phyloP scores from a whole-genome alignment of 192 early-diverging fungal genomes.

The Lunasporangiospora selenospora region DNA sequence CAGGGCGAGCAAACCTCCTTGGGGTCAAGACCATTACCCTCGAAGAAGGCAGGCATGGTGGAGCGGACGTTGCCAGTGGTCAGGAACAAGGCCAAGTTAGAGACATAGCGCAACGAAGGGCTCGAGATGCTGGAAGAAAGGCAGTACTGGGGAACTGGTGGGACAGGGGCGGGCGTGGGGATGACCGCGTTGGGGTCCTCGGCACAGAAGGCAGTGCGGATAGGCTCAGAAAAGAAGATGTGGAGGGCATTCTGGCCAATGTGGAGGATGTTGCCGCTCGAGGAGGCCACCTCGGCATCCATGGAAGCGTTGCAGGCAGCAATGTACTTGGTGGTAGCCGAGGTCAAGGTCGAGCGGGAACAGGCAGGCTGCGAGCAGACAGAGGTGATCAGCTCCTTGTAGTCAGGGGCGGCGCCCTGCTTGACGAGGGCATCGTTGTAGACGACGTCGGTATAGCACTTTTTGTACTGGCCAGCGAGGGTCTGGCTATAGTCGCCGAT shows the following conservation, averaged over 20 bases:
- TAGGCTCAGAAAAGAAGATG: conserved; percentile 36
- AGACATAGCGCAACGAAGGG: conserved; percentile 20
- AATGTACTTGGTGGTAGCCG: conserved; percentile 31
- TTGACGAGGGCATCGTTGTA: conserved; percentile 27
- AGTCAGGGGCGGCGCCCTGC: conserved; percentile 14
- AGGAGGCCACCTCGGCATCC: conserved; percentile 8
- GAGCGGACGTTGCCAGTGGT: conserved; percentile 26
- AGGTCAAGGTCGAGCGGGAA: conserved; percentile 7
- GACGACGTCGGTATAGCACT: conserved; percentile 37
- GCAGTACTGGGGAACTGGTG: conserved; percentile 18
- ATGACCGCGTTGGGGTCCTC: conserved; percentile 15
- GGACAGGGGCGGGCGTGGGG: background rate
- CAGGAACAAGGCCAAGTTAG: conserved; percentile 24
- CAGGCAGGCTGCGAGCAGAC: conserved; percentile 32
- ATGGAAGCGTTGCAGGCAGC: conserved; percentile 32
- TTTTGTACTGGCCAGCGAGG: conserved; percentile 14
- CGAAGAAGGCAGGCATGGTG: conserved; percentile 20
- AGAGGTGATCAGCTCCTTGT: conserved; percentile 13
- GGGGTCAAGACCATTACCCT: conserved; percentile 2
- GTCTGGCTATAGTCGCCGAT: conserved; percentile 14
- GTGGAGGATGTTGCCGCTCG: conserved; percentile 27
- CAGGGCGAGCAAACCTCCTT: conserved; percentile 26
- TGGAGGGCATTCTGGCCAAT: conserved; percentile 34
- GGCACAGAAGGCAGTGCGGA: conserved; percentile 24
- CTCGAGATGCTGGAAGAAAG: background rate